These are phyloP conservation scores for Myxozyma sirexii DNA, from an alignment of 805 yeast genomes.

Conservation along the genomic window DNA sequence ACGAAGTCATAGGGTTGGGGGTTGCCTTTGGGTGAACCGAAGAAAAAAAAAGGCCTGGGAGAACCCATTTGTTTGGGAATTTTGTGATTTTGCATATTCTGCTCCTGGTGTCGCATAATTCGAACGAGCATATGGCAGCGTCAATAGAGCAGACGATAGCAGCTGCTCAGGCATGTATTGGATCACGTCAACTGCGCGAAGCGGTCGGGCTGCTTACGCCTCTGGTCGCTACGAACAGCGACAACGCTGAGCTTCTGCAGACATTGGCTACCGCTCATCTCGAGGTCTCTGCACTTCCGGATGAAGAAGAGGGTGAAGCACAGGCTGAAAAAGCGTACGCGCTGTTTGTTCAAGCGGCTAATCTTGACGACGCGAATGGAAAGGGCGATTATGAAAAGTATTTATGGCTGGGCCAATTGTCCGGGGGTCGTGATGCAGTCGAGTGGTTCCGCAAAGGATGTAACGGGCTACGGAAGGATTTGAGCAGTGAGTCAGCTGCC, in stretches of 20 bases:
- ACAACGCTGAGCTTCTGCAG: slow-evolving; percentile 38
- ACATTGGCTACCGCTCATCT: slow-evolving; percentile 72
- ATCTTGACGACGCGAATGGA: slow-evolving; percentile 45
- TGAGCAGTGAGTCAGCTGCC: slow-evolving; percentile 36
- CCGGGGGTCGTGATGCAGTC: slow-evolving; percentile 80
- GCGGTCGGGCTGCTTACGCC: slow-evolving; percentile 16
- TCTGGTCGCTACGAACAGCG: neutral
- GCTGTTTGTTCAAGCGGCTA: slow-evolving; percentile 45
- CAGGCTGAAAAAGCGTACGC: slow-evolving; percentile 75
- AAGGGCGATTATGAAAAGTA: slow-evolving; percentile 74
- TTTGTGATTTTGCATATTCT: no score
- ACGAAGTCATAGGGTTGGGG: slow-evolving; percentile 20
- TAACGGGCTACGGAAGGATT: slow-evolving; percentile 50
- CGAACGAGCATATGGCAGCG: neutral
- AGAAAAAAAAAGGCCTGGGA: neutral
- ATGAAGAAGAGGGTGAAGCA: slow-evolving; percentile 2
- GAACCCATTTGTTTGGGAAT: neutral
- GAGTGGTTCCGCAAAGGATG: slow-evolving; percentile 65
- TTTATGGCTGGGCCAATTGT: slow-evolving; percentile 85
- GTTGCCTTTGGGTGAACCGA: neutral
- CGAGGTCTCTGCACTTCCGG: slow-evolving; percentile 59
- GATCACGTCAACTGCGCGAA: slow-evolving; percentile 11
- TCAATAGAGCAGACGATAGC: slow-evolving; percentile 5
- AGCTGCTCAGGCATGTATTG: slow-evolving; percentile 4
- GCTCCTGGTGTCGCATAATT: no score